Conservation (phyloP, 257 asterid genomes). For the Echium plantagineum region DNA sequence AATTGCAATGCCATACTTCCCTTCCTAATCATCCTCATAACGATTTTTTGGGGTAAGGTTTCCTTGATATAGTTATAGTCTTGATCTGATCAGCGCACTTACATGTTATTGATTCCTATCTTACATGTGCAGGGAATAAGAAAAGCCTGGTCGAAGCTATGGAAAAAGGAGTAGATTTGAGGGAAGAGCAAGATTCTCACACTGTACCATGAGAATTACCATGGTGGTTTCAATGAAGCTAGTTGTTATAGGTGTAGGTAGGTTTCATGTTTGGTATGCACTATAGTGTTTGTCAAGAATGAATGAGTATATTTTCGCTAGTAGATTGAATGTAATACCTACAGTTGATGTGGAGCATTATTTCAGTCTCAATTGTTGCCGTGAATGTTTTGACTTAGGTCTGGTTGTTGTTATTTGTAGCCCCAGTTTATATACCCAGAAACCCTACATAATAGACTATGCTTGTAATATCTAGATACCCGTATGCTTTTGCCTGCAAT, state of each 20-base stretch:
- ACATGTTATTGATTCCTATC: constrained; percentile 7
- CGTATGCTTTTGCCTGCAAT: background rate
- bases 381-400: too few relatives aligned
- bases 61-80: background rate
- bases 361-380: too few relatives aligned
- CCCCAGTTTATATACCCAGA: too few relatives aligned
- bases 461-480: too few relatives aligned
- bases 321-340: too few relatives aligned
- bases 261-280: constrained; percentile 7
- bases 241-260: constrained; percentile 91
- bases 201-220: constrained; percentile 59
- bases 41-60: constrained; percentile 72
- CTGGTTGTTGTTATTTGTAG: too few relatives aligned
- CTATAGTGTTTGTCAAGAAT: background rate
- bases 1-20: constrained; percentile 81
- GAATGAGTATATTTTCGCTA: too few relatives aligned
- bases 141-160: constrained; percentile 88
- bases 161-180: constrained; percentile 78
- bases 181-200: constrained; percentile 66
- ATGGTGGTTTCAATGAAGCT: constrained; percentile 90
- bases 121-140: constrained; percentile 59
- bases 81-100: constrained; percentile 1
- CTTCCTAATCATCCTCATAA: constrained; percentile 72
- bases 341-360: too few relatives aligned
- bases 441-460: too few relatives aligned